phyloP scores from a whole-genome alignment of 495 filamentous ascomycete genomes.

The Penicillium robsamsonii region DNA sequence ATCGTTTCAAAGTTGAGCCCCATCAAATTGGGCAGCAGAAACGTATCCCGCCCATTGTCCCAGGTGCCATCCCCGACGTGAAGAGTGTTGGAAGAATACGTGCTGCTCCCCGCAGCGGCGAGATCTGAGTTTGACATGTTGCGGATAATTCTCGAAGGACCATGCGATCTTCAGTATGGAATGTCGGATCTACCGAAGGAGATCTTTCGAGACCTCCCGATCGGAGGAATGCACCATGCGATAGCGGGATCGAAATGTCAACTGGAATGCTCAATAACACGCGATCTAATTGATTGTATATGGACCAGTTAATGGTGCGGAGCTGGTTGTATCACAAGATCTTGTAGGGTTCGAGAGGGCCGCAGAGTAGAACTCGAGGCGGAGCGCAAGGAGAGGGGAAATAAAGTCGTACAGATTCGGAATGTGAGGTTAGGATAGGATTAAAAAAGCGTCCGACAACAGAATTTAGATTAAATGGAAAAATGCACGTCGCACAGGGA shows the following conservation, averaged over 20 bases:
- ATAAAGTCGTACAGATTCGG: constrained; percentile 14
- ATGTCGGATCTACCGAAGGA: constrained; percentile 41
- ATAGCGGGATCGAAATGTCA: constrained; percentile 16
- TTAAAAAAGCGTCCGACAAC: constrained; percentile 17
- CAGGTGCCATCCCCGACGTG: constrained; percentile 90
- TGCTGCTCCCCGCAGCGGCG: constrained; percentile 75
- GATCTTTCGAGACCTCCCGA: constrained; percentile 50
- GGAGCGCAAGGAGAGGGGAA: constrained; percentile 11
- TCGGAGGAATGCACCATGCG: constrained; percentile 51
- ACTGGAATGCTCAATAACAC: constrained; percentile 19
- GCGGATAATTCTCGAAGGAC: constrained; percentile 1
- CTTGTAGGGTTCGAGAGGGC: constrained; percentile 1
- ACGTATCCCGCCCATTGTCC: constrained; percentile 79
- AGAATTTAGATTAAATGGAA: constrained; percentile 10
- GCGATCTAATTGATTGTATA: not conserved
- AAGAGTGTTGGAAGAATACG: constrained; percentile 78
- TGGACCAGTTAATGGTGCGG: not conserved
- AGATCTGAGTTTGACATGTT: constrained; percentile 52
- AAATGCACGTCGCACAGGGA: constrained; percentile 10
- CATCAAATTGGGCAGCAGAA: constrained; percentile 81
- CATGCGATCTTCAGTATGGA: constrained; percentile 28
- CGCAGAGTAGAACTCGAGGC: constrained; percentile 8
- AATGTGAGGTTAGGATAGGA: constrained; percentile 7
- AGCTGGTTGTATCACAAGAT: constrained; percentile 7
- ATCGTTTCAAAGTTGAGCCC: constrained; percentile 92